Evolutionary conservation across 2,329 filamentous ascomycete genomes (phyloP).

Genomic region (Verticillium longisporum): DNA sequence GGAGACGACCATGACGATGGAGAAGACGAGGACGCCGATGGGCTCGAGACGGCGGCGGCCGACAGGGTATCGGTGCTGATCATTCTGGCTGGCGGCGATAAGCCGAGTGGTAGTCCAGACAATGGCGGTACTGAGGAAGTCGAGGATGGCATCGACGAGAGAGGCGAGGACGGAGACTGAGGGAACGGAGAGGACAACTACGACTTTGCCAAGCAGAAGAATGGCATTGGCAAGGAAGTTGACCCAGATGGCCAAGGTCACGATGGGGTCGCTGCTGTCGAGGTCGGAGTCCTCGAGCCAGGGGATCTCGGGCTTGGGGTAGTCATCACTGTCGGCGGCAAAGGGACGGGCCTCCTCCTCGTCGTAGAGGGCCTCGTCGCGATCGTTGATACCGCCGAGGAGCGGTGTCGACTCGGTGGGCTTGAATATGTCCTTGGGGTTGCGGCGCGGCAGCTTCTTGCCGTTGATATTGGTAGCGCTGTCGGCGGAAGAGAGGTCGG

Average conservation of each 20-base stretch:
- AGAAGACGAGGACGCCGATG: constrained; percentile 74
- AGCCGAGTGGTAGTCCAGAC: constrained; percentile 72
- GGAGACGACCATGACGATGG: constrained; percentile 78
- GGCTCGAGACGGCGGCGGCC: constrained; percentile 68
- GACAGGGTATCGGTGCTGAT: constrained; percentile 72
- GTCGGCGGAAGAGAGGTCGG: constrained; percentile 1
- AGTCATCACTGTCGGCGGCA: constrained; percentile 17
- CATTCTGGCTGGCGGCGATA: constrained; percentile 57
- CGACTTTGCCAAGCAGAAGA: constrained; percentile 69
- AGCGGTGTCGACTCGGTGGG: constrained; percentile 63
- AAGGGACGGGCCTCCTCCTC: constrained; percentile 31
- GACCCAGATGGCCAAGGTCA: constrained; percentile 81
- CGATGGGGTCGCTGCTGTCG: constrained; percentile 67
- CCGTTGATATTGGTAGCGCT: constrained; percentile 13
- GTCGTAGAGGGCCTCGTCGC: constrained; percentile 35
- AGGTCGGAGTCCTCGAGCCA: constrained; percentile 66
- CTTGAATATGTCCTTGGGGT: constrained; percentile 80
- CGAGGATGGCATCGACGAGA: constrained; percentile 71
- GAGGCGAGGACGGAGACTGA: constrained; percentile 77
- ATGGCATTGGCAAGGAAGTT: constrained; percentile 74
- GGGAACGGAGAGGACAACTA: constrained; percentile 69
- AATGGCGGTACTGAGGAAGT: constrained; percentile 76
- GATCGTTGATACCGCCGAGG: constrained; percentile 37
- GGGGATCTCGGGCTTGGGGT: constrained; percentile 52
- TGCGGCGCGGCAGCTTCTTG: constrained; percentile 64